phyloP scores from a whole-genome alignment of 345 rosid genomes.

The Eucalyptus marginata region DNA sequence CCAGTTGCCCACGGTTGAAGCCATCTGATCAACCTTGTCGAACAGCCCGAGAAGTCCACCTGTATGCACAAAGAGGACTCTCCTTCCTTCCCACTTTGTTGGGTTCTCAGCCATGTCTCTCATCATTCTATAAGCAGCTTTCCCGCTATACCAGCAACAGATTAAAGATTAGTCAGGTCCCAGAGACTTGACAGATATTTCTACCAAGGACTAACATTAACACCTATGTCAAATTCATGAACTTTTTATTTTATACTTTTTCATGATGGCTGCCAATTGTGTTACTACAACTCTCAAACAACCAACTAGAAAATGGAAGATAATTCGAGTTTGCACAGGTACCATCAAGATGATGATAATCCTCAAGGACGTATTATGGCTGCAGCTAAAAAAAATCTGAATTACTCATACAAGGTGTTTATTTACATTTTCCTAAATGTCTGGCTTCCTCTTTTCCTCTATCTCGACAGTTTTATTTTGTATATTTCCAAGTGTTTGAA shows the following conservation, averaged over 20 bases:
- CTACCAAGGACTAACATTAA: neutral
- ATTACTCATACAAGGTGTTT: neutral
- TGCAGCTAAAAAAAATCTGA: neutral
- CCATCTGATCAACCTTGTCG: constrained; percentile 76
- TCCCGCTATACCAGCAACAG: constrained; percentile 37
- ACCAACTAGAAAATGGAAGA: neutral
- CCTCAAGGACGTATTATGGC: neutral
- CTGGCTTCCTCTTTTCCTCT: neutral
- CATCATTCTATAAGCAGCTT: constrained; percentile 74
- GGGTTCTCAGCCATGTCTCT: constrained; percentile 73
- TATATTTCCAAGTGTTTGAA: neutral
- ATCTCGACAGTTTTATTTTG: neutral
- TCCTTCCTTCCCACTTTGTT: constrained; percentile 70
- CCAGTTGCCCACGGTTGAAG: constrained; percentile 54
- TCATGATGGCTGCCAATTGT: neutral
- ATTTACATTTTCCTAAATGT: neutral
- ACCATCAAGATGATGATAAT: neutral
- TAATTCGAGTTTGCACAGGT: neutral
- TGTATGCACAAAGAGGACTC: constrained; percentile 72
- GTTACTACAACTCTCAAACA: neutral
- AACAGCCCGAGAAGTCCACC: constrained; percentile 78
- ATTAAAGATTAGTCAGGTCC: neutral
- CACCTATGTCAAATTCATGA: neutral
- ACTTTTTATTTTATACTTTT: neutral
- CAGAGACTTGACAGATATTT: neutral